These are phyloP conservation scores for Carex myosuroides DNA, from an alignment of 176 grass and related monocot genomes.

Conservation along the genomic window DNA sequence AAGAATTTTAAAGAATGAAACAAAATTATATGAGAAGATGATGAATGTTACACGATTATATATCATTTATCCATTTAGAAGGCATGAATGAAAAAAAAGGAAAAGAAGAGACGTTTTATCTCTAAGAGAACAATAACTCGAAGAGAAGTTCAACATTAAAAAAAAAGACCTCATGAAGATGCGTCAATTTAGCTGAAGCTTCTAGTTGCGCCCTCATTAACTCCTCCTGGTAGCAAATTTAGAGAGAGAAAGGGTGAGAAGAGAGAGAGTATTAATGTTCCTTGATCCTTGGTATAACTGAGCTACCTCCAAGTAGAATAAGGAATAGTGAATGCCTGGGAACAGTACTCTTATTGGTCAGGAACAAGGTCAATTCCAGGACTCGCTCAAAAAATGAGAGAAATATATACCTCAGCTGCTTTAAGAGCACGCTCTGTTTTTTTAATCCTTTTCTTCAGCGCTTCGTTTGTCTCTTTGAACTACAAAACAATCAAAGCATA, in stretches of 20 bases:
- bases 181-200: slow-evolving; percentile 46
- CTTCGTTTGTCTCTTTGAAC: slow-evolving; percentile 65
- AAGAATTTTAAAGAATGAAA: slow-evolving; percentile 5
- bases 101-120: neutral
- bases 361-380: neutral
- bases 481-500: slow-evolving; percentile 36
- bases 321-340: neutral
- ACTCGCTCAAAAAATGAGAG: neutral
- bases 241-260: neutral
- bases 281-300: neutral
- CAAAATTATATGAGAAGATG: slow-evolving; percentile 4
- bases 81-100: neutral
- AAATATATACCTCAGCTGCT: slow-evolving; percentile 64
- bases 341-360: neutral
- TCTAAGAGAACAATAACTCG: neutral
- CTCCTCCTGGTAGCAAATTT: slow-evolving; percentile 61
- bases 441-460: slow-evolving; percentile 66
- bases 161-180: slow-evolving; percentile 52
- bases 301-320: neutral
- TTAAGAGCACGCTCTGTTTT: slow-evolving; percentile 79
- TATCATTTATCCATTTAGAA: neutral
- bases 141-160: neutral
- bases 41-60: neutral
- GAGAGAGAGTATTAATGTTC: neutral
- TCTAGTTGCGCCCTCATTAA: slow-evolving; percentile 70